Base-by-base conservation (phyloP, 306 rosid genomes). In the Dryas octopetala region DNA sequence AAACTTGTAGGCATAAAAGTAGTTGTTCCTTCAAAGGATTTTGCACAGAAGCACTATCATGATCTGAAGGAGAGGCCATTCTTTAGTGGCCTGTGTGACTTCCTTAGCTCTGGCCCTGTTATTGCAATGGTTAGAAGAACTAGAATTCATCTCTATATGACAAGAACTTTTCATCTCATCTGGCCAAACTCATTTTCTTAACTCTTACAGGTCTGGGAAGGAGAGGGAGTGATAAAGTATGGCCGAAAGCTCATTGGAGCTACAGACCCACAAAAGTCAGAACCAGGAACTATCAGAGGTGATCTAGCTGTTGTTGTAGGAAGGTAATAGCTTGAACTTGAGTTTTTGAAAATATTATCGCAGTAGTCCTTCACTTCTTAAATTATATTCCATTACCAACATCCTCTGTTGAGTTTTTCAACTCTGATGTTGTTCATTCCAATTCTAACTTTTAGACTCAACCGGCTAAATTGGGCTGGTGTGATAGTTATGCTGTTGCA, bases 211-310 rank as follows among this genome's bases (percentile, higher is more conserved):
- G 98, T 95, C 61, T 95, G 97, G 97, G 98, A 95, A 87, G 97
- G 98, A 73, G 89, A 91, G 73, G 98, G 96, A 74, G 97, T 95
- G 76, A 91, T 95, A 45, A 70, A 85, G 84, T 95, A 91, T 1
- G 98, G 97, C 16, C 82, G 97, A 49, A 95, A 95, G 71, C 93
- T 95, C 66, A 95, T 91, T 52, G 97, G 98, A 70, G 97, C 97
- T 73, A 95, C 97, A 10, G 98, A 95, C 82, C 98, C 98, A 26
- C 97, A 95, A 79, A 91, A 95, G 70, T 95, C 98, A 60, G 98
- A 87, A 70, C 98, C 98, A 9, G 98, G 98, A 79, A 91, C 97
- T 70, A 95, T 91, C 71, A 85, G 97, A 83, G 98, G 97, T 15
- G 98, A 95, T 83, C 85, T 95, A 43, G 98, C 97, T 48, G 97